Evolutionary conservation across 495 filamentous ascomycete genomes (phyloP).

Genomic region (Aspergillus homomorphus): DNA sequence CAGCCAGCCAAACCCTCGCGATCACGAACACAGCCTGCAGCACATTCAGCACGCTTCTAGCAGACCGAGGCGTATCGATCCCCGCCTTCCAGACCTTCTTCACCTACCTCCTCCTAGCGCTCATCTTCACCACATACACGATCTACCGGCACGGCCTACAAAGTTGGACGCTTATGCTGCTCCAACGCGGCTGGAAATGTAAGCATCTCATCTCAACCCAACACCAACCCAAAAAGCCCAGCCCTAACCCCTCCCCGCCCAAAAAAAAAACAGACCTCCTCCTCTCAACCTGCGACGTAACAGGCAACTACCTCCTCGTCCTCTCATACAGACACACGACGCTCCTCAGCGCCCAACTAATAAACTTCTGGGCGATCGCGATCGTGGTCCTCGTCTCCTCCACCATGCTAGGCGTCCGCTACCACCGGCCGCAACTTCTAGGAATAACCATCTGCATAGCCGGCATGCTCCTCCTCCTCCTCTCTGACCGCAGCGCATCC

Average conservation of each 20-base stretch:
- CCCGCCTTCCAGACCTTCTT: conserved; percentile 97
- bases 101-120: conserved; percentile 81
- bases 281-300: conserved; percentile 86
- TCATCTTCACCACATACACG: conserved; percentile 79
- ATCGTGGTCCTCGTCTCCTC: conserved; percentile 86
- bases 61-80: conserved; percentile 66
- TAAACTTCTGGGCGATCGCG: conserved; percentile 99
- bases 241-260: conserved; percentile 4
- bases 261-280: conserved; percentile 62
- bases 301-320: conserved; percentile 97
- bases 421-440: conserved; percentile 75
- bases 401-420: conserved; percentile 77
- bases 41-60: conserved; percentile 79
- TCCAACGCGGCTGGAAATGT: conserved; percentile 83
- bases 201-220: conserved; percentile 7
- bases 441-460: conserved; percentile 91
- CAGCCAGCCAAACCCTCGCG: conserved; percentile 69
- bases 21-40: conserved; percentile 87
- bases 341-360: conserved; percentile 85
- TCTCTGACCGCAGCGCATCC: conserved; percentile 79
- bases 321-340: conserved; percentile 91
- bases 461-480: conserved; percentile 86
- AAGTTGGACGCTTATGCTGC: conserved; percentile 60
- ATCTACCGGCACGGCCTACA: conserved; percentile 78
- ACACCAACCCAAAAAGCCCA: not conserved